These are phyloP conservation scores for Aspergillus heteromorphus DNA, from an alignment of 495 filamentous ascomycete genomes.

Conservation along the genomic window DNA sequence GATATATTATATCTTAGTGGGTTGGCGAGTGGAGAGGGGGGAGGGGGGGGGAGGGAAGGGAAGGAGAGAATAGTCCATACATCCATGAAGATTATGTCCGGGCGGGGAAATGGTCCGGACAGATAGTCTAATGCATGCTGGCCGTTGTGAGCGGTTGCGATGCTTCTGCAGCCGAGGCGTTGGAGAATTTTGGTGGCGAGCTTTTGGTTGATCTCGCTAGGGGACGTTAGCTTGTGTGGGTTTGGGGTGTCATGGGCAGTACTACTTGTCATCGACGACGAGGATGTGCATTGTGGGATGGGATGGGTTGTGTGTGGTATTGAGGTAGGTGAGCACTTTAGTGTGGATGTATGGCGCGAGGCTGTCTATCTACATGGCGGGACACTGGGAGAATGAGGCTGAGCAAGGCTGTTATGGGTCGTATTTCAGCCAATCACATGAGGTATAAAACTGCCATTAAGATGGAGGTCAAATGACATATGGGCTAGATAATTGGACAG, in stretches of 20 bases:
- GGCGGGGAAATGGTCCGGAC: conserved; percentile 1
- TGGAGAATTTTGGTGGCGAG: background rate
- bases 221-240: background rate
- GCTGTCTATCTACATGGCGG: no score
- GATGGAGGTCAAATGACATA: no score
- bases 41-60: background rate
- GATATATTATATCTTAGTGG: background rate
- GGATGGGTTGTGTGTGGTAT: no score
- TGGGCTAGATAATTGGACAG: no score
- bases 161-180: background rate
- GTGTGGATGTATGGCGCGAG: no score
- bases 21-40: no score
- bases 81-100: conserved; percentile 5
- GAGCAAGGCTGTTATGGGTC: no score
- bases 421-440: no score
- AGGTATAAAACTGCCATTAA: no score
- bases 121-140: conserved; percentile 6
- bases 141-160: conserved; percentile 2
- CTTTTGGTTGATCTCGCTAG: background rate
- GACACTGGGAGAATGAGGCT: no score
- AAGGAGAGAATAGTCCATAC: background rate
- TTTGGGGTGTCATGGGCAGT: background rate
- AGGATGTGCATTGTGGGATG: background rate
- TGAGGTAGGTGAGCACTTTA: no score
- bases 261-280: background rate